Conservation (phyloP, 306 rosid species). For the Urtica urens region DNA sequence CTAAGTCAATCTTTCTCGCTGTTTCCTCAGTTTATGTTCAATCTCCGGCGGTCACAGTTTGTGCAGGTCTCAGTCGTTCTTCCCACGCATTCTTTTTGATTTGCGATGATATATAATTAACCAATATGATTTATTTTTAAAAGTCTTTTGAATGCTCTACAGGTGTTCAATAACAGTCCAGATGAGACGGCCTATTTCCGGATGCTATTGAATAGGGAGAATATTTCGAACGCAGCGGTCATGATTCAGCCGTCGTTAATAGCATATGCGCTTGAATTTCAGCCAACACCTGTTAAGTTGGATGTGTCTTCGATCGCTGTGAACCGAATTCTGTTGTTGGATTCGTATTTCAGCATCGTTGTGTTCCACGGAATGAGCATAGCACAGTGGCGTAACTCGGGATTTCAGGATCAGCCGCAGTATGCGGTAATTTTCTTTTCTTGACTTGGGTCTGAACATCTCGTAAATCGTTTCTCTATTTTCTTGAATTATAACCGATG, state of each 20-base stretch:
- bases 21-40: slow-evolving; percentile 92
- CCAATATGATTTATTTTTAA: slow-evolving; percentile 2
- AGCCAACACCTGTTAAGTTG: slow-evolving; percentile 80
- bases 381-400: slow-evolving; percentile 99
- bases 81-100: neutral
- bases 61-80: slow-evolving; percentile 59
- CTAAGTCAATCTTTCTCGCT: slow-evolving; percentile 75
- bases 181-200: slow-evolving; percentile 98
- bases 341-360: slow-evolving; percentile 85
- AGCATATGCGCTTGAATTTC: slow-evolving; percentile 77
- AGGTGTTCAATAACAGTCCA: slow-evolving; percentile 99
- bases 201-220: slow-evolving; percentile 84
- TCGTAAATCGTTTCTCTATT: neutral
- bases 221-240: slow-evolving; percentile 86
- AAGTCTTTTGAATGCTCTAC: slow-evolving; percentile 26
- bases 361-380: slow-evolving; percentile 95
- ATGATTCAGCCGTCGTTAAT: slow-evolving; percentile 92
- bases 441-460: too few relatives aligned
- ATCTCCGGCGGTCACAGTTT: slow-evolving; percentile 90
- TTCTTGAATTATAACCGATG: neutral
- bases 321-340: slow-evolving; percentile 79
- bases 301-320: slow-evolving; percentile 92
- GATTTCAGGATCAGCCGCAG: slow-evolving; percentile 84
- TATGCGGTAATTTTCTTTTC: slow-evolving; percentile 37
- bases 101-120: neutral